Base-by-base conservation (phyloP, 2,329 filamentous ascomycete species). In the Pestalotiopsis sp. region DNA sequence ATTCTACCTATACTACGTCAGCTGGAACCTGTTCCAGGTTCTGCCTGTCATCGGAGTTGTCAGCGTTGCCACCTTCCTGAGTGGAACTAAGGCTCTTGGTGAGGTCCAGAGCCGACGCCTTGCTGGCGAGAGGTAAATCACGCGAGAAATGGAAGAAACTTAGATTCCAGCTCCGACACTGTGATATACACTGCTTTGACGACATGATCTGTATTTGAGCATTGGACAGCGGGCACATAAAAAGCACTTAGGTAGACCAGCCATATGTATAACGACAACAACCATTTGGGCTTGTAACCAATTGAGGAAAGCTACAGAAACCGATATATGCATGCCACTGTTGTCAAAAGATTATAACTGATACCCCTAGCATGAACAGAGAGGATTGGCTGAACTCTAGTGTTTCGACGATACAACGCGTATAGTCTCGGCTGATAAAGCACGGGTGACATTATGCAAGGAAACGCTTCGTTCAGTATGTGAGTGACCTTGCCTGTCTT, bases 1-100 rank as follows among this genome's bases (percentile, higher is more conserved):
- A 67, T 98, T 99, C 82, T 95, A 96, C 84, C 82, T 97, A 72
- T 99, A 99, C 86, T 98, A 98, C 82, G 91, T 88, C 65, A 89
- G 83, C 76, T 98, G 95, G 94, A 97, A 91, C 76, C 85, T 99
- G 59, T 97, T 98, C 86, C 91, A 97, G 83, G 89, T 89, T 14
- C 84, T 99, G 63, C 94, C 94, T 4, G 90, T 89, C 30, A 89
- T 91, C 66, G 85, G 85, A 40, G 81, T 90, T 57, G 87, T 96
- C 38, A 89, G 90, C 17, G 81, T 87, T 30, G 87, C 94, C 66
- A 89, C 93, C 11, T 93, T 97, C 77, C 80, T 98, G 70, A 97
- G 93, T 78, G 96, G 96, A 67, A 94, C 91, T 77, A 91, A 94
- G 79, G 96, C 96, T 4, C 84, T 99, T 73, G 92, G 93, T 63